These are phyloP conservation scores for Rosellinia necatrix DNA, from an alignment of 2,329 filamentous ascomycete species.

Conservation along the genomic window DNA sequence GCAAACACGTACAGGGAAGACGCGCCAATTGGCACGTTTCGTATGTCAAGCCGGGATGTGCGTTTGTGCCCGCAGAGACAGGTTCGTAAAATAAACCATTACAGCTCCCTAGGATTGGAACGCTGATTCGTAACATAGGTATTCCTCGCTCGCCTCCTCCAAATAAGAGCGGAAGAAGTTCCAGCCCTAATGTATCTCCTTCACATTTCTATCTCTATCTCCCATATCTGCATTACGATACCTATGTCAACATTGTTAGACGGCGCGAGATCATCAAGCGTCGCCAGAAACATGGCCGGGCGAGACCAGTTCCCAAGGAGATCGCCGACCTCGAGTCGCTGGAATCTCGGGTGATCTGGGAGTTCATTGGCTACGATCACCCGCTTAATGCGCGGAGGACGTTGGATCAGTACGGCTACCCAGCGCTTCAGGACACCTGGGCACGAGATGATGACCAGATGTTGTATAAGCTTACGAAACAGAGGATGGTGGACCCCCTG, in stretches of 20 bases:
- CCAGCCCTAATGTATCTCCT: slow-evolving; percentile 33
- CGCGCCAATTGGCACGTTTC: slow-evolving; percentile 56
- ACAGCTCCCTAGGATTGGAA: background rate
- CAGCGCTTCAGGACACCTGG: slow-evolving; percentile 62
- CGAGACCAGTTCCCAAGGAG: slow-evolving; percentile 58
- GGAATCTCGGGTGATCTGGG: slow-evolving; percentile 66
- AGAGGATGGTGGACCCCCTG: slow-evolving; percentile 39
- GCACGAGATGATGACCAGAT: slow-evolving; percentile 69
- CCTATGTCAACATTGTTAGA: slow-evolving; percentile 61
- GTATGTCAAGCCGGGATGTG: slow-evolving; percentile 54
- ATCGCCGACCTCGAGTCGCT: slow-evolving; percentile 60
- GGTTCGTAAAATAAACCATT: slow-evolving; percentile 31
- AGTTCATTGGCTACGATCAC: slow-evolving; percentile 63
- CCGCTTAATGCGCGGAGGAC: slow-evolving; percentile 66
- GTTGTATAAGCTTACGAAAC: slow-evolving; percentile 67
- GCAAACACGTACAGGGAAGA: slow-evolving; percentile 53
- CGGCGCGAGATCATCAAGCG: slow-evolving; percentile 60
- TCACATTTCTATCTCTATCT: slow-evolving; percentile 56
- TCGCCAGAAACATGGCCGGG: slow-evolving; percentile 57
- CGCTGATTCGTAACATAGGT: slow-evolving; percentile 31
- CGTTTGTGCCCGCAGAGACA: slow-evolving; percentile 48
- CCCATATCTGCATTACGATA: slow-evolving; percentile 68
- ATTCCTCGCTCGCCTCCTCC: slow-evolving; percentile 44
- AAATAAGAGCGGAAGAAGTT: slow-evolving; percentile 35
- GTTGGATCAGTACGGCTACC: slow-evolving; percentile 67